Evolutionary conservation across 2,329 filamentous ascomycete species (phyloP).

Genomic region (Thelonectria discophora): DNA sequence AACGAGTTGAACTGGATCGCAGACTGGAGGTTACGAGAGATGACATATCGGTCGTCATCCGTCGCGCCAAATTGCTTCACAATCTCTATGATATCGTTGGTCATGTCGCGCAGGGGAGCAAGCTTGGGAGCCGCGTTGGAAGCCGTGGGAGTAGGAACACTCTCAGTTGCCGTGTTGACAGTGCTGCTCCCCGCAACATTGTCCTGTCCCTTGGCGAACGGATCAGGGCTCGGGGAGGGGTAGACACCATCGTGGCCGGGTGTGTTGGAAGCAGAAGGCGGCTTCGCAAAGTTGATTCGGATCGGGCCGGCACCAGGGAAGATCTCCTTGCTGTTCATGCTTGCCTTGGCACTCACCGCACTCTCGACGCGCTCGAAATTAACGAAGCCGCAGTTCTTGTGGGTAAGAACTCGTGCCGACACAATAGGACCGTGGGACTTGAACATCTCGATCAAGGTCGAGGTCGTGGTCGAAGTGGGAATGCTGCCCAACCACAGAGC

Average conservation of each 20-base stretch:
- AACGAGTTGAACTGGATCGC: constrained; percentile 80
- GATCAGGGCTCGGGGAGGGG: constrained; percentile 90
- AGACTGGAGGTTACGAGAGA: constrained; percentile 76
- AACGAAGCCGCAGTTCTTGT: constrained; percentile 99
- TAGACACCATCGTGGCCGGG: constrained; percentile 89
- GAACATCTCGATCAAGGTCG: constrained; percentile 94
- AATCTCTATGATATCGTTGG: constrained; percentile 84
- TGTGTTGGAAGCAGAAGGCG: constrained; percentile 87
- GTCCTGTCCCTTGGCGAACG: constrained; percentile 70
- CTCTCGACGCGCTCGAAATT: constrained; percentile 95
- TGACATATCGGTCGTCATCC: constrained; percentile 78
- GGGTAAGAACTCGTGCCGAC: constrained; percentile 90
- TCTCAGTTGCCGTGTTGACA: constrained; percentile 48
- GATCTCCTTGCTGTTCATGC: constrained; percentile 96
- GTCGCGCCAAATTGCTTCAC: constrained; percentile 88
- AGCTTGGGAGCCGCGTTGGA: constrained; percentile 67
- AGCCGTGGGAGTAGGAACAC: constrained; percentile 45
- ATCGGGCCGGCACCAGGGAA: constrained; percentile 96
- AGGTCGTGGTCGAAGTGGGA: constrained; percentile 94
- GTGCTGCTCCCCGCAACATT: constrained; percentile 44
- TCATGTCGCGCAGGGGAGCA: constrained; percentile 79
- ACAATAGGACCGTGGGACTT: constrained; percentile 90
- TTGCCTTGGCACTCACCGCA: constrained; percentile 85
- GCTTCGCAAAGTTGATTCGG: constrained; percentile 96
- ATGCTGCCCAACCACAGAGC: constrained; percentile 98